Base-by-base conservation (phyloP, 139 green algal species). In the Edaphochlamys debaryana region DNA sequence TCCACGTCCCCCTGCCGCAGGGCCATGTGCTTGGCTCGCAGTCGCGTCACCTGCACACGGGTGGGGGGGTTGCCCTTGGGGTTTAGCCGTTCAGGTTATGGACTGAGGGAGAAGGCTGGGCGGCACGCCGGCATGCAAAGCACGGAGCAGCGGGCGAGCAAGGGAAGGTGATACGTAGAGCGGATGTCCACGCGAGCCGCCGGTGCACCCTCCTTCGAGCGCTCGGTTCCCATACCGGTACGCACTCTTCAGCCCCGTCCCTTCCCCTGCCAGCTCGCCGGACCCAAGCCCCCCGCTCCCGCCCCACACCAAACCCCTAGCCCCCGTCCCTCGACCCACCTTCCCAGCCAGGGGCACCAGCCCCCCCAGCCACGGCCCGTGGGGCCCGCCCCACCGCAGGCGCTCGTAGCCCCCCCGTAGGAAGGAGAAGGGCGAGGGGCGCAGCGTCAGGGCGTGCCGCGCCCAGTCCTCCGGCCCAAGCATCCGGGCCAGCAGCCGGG, bases 351-450 rank as follows among this genome's bases (percentile, higher is more conserved):
- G 60, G 2, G 41, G 30, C 40, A 4, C 75, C 29, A 81, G 20
- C 1, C 17, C 60, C 75, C 30, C 40, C 58, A 71, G 50, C 75
- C 75, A 81, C 4, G 0, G 30, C 3, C 29, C 60, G 62, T 81
- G 75, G 22, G 60, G 75, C 17, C 60, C 75, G 11, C 17, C n/a
- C 75, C 75, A 81, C 0, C 62, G 75, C 40, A 81, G 32, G 19
- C 60, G n/a, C 34, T 32, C 32, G 75, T 48, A 71, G 75, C 74
- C 30, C 25, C 41, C 9, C 1, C 38, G 52, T 15, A 60, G 40
- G 30, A 70, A 80, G 29, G 74, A 58, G 38, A 80, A 70, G 32
- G 74, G 74, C 74, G 74, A 80, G 19, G 74, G 74, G 34, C 74
- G 40, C 74, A 80, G 40, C 41, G 74, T 80, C 38, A 80, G 74